Evolutionary conservation across 2,329 filamentous ascomycete genomes (phyloP).

Genomic region (Monosporascus sp.): DNA sequence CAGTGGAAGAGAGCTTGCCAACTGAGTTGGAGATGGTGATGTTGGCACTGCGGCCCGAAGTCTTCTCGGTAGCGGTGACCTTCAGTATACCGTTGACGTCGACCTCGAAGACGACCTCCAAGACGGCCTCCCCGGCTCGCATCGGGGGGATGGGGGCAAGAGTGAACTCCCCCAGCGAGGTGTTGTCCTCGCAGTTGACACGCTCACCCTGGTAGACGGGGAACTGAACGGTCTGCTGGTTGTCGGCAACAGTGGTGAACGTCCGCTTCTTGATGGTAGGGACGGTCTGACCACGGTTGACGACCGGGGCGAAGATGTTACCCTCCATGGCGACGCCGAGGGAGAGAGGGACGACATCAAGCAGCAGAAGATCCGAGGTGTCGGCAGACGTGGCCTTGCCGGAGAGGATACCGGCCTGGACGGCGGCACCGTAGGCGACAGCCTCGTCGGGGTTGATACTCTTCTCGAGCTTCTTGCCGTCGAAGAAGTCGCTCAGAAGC

Average conservation of each 20-base stretch:
- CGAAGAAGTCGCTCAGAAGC: conserved; percentile 94
- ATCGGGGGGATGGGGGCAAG: conserved; percentile 81
- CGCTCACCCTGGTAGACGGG: conserved; percentile 94
- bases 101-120: conserved; percentile 98
- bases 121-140: conserved; percentile 91
- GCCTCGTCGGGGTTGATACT: conserved; percentile 99
- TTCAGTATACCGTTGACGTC: conserved; percentile 99
- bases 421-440: conserved; percentile 94
- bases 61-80: conserved; percentile 99
- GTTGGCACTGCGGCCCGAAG: conserved; percentile 94
- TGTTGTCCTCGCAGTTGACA: conserved; percentile 98
- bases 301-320: conserved; percentile 95
- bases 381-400: conserved; percentile 78
- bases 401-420: conserved; percentile 92
- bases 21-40: conserved; percentile 99
- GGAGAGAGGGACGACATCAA: conserved; percentile 94
- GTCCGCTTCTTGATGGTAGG: conserved; percentile 76
- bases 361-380: conserved; percentile 86
- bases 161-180: conserved; percentile 94
- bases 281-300: conserved; percentile 71
- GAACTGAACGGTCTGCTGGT: conserved; percentile 82
- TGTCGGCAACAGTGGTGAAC: conserved; percentile 79
- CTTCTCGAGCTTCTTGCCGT: conserved; percentile 96
- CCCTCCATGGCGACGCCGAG: conserved; percentile 99
- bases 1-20: conserved; percentile 87